phyloP scores from a whole-genome alignment of 208 protist genomes.

The Acanthamoeba culbertsoni region DNA sequence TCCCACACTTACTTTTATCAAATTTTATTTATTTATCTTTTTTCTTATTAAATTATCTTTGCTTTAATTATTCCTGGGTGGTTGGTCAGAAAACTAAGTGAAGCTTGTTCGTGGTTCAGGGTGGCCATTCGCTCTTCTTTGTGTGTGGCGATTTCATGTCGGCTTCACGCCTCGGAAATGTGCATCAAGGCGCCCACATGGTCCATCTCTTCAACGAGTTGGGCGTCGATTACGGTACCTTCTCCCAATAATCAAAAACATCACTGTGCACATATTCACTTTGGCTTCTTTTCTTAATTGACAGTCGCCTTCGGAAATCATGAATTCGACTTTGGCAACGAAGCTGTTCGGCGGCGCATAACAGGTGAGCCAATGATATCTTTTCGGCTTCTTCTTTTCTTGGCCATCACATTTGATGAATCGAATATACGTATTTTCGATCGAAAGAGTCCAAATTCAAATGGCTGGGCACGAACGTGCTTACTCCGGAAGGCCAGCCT shows the following conservation, averaged over 20 bases:
- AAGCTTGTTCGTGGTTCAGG: neutral
- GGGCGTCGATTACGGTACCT: slow-evolving; percentile 38
- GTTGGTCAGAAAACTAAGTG: neutral
- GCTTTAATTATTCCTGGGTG: neutral
- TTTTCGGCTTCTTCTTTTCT: neutral
- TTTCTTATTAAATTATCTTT: neutral
- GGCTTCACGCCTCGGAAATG: slow-evolving; percentile 20
- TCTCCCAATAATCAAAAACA: no score
- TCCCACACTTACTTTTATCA: neutral
- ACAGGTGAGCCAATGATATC: neutral
- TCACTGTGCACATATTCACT: neutral
- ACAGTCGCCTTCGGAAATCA: slow-evolving; percentile 50
- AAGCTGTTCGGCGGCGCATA: neutral
- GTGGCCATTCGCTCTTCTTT: slow-evolving; percentile 31
- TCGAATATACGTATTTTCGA: neutral
- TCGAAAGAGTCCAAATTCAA: slow-evolving; percentile 33
- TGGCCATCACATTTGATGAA: neutral
- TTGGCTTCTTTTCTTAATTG: neutral
- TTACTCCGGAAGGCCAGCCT: neutral
- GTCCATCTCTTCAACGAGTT: slow-evolving; percentile 37
- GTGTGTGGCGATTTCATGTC: slow-evolving; percentile 52
- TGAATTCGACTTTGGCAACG: slow-evolving; percentile 55
- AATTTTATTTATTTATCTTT: neutral
- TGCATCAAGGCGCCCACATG: slow-evolving; percentile 46
- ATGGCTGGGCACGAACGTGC: slow-evolving; percentile 45